Evolutionary conservation across 208 protist genomes (phyloP).

Genomic region (Phytomonas francai): DNA sequence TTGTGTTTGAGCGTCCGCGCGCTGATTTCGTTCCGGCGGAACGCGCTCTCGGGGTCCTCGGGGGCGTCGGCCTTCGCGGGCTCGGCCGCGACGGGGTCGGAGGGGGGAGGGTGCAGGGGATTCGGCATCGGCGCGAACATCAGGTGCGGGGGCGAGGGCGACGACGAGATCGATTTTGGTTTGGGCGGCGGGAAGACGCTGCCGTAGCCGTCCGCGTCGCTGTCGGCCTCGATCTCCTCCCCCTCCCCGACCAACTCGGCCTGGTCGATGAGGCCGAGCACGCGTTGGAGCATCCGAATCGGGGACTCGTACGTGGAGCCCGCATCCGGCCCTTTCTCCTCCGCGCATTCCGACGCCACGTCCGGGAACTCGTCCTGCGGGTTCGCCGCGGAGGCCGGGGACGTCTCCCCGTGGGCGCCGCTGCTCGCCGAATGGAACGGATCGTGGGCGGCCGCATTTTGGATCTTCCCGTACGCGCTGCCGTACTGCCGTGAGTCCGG

Average conservation of each 20-base stretch:
- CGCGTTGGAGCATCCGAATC: slow-evolving; percentile 21
- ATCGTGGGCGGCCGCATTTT: neutral
- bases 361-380: neutral
- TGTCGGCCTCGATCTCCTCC: slow-evolving; percentile 56
- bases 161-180: neutral
- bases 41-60: too few species aligned
- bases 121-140: neutral
- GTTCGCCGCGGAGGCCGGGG: neutral
- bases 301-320: slow-evolving; percentile 24
- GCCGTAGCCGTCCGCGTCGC: slow-evolving; percentile 80
- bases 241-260: slow-evolving; percentile 56
- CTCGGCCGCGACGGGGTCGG: neutral
- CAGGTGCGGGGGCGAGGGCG: neutral
- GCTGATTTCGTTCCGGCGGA: too few species aligned
- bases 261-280: slow-evolving; percentile 40
- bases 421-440: neutral
- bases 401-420: neutral
- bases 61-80: neutral
- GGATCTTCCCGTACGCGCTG: neutral
- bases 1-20: slow-evolving; percentile 47
- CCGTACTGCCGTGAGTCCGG: neutral
- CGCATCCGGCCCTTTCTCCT: neutral
- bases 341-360: neutral
- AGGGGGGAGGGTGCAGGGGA: neutral
- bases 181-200: slow-evolving; percentile 38